These are phyloP conservation scores for Phytophthora parvispora DNA, from an alignment of 352 stramenopile species.

Conservation along the genomic window DNA sequence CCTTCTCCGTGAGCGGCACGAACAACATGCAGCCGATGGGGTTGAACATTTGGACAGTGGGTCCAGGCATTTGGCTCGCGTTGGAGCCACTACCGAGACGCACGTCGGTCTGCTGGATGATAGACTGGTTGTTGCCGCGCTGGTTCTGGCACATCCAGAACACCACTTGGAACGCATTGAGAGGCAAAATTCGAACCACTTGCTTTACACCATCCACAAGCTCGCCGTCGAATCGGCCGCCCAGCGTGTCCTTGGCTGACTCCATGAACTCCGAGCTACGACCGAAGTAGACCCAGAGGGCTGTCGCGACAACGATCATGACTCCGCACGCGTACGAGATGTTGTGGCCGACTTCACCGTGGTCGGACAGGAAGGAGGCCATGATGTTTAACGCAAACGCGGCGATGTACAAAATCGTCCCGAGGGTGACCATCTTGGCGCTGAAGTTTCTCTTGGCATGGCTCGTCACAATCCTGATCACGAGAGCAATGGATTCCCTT, in stretches of 20 bases:
- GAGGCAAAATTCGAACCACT: background rate
- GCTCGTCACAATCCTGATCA: background rate
- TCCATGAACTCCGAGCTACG: background rate
- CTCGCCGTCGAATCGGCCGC: background rate
- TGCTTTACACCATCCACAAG: background rate
- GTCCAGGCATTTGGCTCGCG: background rate
- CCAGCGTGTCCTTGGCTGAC: background rate
- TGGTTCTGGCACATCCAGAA: conserved; percentile 1
- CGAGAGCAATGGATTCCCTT: background rate
- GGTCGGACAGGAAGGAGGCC: background rate
- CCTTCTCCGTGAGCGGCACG: background rate
- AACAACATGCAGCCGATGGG: background rate
- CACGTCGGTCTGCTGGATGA: background rate
- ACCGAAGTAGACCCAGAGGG: background rate
- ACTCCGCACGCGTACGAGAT: background rate
- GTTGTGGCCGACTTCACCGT: background rate
- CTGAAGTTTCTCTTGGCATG: background rate
- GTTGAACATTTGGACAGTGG: background rate
- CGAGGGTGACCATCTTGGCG: background rate
- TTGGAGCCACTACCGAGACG: background rate
- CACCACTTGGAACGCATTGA: background rate
- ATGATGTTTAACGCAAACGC: background rate
- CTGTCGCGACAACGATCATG: background rate
- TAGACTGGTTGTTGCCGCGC: background rate
- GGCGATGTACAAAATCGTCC: background rate